Evolutionary conservation across 2,329 filamentous ascomycete species (phyloP).

Genomic region (Verticillium tricorpus): DNA sequence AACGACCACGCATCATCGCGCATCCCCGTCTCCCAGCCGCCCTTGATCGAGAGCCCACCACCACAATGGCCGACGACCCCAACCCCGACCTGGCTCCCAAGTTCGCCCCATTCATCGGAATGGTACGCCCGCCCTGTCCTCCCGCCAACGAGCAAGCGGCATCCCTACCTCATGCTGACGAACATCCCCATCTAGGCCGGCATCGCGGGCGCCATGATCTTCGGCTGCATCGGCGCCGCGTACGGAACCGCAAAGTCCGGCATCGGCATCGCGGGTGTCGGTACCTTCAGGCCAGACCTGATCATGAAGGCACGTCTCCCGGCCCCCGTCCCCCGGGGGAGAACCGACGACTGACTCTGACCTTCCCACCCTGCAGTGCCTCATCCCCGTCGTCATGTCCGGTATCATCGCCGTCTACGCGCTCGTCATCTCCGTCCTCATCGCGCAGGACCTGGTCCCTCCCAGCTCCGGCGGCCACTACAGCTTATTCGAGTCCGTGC

Average conservation of each 20-base stretch:
- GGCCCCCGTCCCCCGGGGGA: neutral
- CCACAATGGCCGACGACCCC: constrained; percentile 42
- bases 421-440: constrained; percentile 93
- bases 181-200: constrained; percentile 51
- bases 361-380: constrained; percentile 46
- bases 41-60: constrained; percentile 4
- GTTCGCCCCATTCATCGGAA: constrained; percentile 84
- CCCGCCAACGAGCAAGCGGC: neutral
- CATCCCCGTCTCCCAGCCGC: constrained; percentile 1
- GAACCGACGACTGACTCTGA: neutral
- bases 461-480: constrained; percentile 61
- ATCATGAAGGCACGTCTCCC: constrained; percentile 73
- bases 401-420: constrained; percentile 99
- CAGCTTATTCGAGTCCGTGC: constrained; percentile 73
- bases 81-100: constrained; percentile 62
- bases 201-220: constrained; percentile 78
- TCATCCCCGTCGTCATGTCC: constrained; percentile 94
- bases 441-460: constrained; percentile 81
- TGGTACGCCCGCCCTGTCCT: constrained; percentile 47
- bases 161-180: constrained; percentile 1
- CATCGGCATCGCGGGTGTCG: constrained; percentile 81
- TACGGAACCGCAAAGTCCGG: constrained; percentile 87
- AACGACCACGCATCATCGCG: constrained; percentile 10
- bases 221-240: constrained; percentile 75
- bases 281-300: constrained; percentile 77